Conservation (phyloP, 2,329 filamentous ascomycete species). For the Fusarium azukiicola region DNA sequence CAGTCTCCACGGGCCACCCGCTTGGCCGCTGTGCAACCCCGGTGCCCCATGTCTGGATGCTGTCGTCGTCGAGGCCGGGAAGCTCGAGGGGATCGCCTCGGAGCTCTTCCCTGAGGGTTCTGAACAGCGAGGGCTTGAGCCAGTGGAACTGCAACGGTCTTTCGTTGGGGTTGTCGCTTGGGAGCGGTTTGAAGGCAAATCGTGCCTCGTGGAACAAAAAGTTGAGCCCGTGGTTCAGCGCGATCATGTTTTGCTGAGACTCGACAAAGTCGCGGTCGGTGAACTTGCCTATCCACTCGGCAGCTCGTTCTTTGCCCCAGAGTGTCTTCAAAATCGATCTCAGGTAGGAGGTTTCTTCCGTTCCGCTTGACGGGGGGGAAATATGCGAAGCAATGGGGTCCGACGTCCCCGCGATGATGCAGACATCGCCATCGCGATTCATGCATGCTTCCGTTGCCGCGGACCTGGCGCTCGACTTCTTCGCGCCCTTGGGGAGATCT, state of each 20-base stretch:
- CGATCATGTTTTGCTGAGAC: neutral
- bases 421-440: neutral
- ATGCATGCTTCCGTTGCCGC: too few species aligned
- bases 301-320: constrained; percentile 9
- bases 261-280: neutral
- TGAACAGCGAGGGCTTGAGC: neutral
- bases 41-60: neutral
- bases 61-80: neutral
- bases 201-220: neutral
- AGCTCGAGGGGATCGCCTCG: neutral
- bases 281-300: neutral
- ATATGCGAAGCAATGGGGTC: neutral
- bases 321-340: neutral
- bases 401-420: neutral
- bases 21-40: neutral
- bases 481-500: neutral
- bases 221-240: neutral
- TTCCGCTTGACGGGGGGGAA: neutral
- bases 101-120: too few species aligned
- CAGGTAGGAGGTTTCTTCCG: too few species aligned
- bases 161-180: neutral
- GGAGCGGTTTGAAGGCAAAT: constrained; percentile 10
- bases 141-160: constrained; percentile 17
- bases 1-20: constrained; percentile 9
- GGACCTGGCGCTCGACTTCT: too few species aligned